Evolutionary conservation across 1,139 yeast species (phyloP).

Genomic region (Pichia terricola): DNA sequence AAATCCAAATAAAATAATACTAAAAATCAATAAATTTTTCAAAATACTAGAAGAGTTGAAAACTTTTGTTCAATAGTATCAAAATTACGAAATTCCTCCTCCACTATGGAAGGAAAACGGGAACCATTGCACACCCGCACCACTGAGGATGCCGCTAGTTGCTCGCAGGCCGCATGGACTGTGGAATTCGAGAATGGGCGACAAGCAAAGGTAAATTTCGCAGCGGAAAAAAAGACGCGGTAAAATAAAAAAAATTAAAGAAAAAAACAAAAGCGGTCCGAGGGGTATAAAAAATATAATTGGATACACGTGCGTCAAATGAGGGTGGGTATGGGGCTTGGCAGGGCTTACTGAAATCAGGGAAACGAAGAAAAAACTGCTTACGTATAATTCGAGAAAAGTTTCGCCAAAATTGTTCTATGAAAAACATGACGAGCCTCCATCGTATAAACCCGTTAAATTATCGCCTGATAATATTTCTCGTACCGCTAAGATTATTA

Average conservation of each 20-base stretch:
- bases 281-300: background rate
- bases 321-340: background rate
- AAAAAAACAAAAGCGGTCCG: background rate
- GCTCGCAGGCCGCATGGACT: background rate
- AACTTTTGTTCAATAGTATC: background rate
- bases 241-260: background rate
- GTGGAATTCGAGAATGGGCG: too few species aligned
- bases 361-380: background rate
- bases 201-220: too few species aligned
- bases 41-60: background rate
- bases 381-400: too few species aligned
- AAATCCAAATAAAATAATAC: too few species aligned
- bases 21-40: background rate
- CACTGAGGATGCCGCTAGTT: background rate
- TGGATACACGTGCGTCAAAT: too few species aligned
- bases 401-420: too few species aligned
- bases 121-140: background rate
- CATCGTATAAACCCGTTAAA: too few species aligned
- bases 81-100: too few species aligned
- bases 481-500: too few species aligned
- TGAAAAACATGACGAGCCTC: too few species aligned
- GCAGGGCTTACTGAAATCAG: background rate
- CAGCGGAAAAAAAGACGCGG: background rate
- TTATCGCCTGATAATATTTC: too few species aligned
- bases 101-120: too few species aligned